phyloP scores from a whole-genome alignment of 495 filamentous ascomycete species.

The Trichocladium uniseriatum region DNA sequence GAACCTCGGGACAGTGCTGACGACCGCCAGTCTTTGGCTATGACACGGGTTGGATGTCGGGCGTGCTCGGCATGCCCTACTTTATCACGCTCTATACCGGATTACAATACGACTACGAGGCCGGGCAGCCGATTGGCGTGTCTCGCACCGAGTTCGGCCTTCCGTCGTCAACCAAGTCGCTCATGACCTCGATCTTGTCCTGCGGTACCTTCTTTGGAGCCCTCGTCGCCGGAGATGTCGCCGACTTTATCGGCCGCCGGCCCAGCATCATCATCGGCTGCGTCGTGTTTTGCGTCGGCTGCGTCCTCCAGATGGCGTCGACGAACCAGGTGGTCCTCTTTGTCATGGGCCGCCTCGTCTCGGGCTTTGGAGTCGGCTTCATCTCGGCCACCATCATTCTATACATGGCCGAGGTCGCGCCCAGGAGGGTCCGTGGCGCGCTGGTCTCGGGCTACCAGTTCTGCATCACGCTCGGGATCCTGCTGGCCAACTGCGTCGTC shows the following conservation, averaged over 20 bases:
- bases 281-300: slow-evolving; percentile 52
- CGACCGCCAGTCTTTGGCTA: slow-evolving; percentile 45
- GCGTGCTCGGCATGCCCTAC: slow-evolving; percentile 46
- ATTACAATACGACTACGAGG: slow-evolving; percentile 47
- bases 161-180: slow-evolving; percentile 41
- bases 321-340: slow-evolving; percentile 35
- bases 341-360: slow-evolving; percentile 57
- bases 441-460: slow-evolving; percentile 72
- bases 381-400: slow-evolving; percentile 63
- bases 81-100: slow-evolving; percentile 57
- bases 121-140: slow-evolving; percentile 30
- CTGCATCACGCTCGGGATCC: slow-evolving; percentile 63
- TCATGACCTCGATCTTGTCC: slow-evolving; percentile 67
- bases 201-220: slow-evolving; percentile 69
- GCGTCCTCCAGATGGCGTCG: slow-evolving; percentile 47
- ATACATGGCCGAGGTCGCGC: slow-evolving; percentile 62
- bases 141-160: slow-evolving; percentile 22
- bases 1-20: background rate
- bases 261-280: slow-evolving; percentile 59
- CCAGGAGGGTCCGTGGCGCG: slow-evolving; percentile 59
- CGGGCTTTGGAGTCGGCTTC: slow-evolving; percentile 64
- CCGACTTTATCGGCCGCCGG: slow-evolving; percentile 59
- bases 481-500: slow-evolving; percentile 62
- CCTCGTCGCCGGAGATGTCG: slow-evolving; percentile 57
- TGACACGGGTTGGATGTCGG: slow-evolving; percentile 57